Conservation (phyloP, 441 rosid genomes). For the Adansonia madagascariensis region DNA sequence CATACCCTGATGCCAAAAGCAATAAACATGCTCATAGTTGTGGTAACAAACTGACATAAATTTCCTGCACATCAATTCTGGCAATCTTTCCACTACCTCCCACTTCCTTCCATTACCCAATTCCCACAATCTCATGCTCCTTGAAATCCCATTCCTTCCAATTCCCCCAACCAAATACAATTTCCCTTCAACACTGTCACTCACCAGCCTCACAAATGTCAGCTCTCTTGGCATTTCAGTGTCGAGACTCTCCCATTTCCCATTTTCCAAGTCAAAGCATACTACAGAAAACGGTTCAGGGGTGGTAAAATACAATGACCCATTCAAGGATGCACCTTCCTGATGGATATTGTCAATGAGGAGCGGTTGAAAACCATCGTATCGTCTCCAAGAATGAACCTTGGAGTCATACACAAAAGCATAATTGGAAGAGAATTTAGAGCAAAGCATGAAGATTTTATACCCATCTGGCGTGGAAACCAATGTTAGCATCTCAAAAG, state of each 20-base stretch:
- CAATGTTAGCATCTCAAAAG: conserved; percentile 62
- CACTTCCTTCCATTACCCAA: conserved; percentile 45
- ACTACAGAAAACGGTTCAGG: conserved; percentile 67
- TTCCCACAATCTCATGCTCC: conserved; percentile 72
- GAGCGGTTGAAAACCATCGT: conserved; percentile 47
- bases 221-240: conserved; percentile 51
- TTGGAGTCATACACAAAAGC: conserved; percentile 65
- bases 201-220: conserved; percentile 68
- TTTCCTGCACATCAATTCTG: conserved; percentile 77
- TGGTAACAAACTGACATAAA: conserved; percentile 88
- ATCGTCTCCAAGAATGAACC: conserved; percentile 49
- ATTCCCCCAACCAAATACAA: conserved; percentile 80
- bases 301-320: conserved; percentile 58
- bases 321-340: conserved; percentile 61
- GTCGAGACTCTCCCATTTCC: conserved; percentile 46
- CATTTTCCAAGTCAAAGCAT: conserved; percentile 47
- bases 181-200: conserved; percentile 44
- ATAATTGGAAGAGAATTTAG: conserved; percentile 39
- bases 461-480: conserved; percentile 54
- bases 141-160: conserved; percentile 81
- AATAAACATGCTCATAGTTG: conserved; percentile 79
- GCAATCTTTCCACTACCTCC: conserved; percentile 62
- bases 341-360: conserved; percentile 49
- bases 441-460: conserved; percentile 58
- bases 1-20: conserved; percentile 82